phyloP scores from a whole-genome alignment of 805 yeast genomes.

The Candida tibetensis region DNA sequence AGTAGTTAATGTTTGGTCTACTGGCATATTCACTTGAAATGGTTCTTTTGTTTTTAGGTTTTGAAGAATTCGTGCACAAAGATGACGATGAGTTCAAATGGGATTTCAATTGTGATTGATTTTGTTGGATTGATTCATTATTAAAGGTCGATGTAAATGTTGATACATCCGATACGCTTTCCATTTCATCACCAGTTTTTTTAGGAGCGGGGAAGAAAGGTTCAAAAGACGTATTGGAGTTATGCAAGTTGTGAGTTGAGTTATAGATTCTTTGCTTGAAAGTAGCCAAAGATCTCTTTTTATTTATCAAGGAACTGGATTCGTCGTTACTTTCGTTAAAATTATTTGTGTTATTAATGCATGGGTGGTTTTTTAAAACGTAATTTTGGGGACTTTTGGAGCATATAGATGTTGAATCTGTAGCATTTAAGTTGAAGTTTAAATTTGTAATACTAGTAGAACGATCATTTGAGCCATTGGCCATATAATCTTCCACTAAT shows the following conservation, averaged over 20 bases:
- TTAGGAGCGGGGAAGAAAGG: neutral
- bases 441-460: neutral
- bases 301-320: conserved; percentile 19
- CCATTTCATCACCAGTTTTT: conserved; percentile 4
- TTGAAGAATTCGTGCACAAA: neutral
- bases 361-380: neutral
- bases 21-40: conserved; percentile 8
- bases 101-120: neutral
- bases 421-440: neutral
- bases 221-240: neutral
- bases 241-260: conserved; percentile 2
- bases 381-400: neutral
- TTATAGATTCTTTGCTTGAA: conserved; percentile 26
- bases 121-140: conserved; percentile 5
- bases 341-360: neutral
- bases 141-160: conserved; percentile 8
- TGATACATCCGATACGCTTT: conserved; percentile 9
- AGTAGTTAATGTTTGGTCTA: neutral
- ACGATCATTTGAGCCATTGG: neutral
- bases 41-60: conserved; percentile 10
- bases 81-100: conserved; percentile 2
- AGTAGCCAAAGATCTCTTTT: conserved; percentile 36
- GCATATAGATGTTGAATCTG: neutral
- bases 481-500: conserved; percentile 56
- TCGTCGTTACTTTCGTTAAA: conserved; percentile 2